phyloP scores from a whole-genome alignment of 1,139 yeast genomes.

The Ogataea hybrid region DNA sequence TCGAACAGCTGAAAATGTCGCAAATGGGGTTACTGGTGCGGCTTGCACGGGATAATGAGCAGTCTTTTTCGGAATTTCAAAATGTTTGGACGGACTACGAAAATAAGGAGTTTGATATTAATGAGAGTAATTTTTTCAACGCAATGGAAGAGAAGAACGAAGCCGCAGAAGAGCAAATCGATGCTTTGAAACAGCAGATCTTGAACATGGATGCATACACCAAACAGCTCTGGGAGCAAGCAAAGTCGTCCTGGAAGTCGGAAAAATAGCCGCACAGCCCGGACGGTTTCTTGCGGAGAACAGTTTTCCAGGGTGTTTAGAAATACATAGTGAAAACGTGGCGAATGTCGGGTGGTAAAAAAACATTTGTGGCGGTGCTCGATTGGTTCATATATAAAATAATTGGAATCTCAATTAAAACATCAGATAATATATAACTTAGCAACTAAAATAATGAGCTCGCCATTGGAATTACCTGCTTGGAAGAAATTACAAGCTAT shows the following conservation, averaged over 20 bases:
- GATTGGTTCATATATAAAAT: not conserved
- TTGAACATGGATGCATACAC: slow-evolving; percentile 27
- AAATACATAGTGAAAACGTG: not conserved
- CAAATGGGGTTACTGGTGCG: slow-evolving; percentile 61
- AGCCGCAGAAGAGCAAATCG: slow-evolving; percentile 40
- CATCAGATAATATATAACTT: not conserved
- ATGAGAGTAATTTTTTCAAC: slow-evolving; percentile 43
- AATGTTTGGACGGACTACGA: slow-evolving; percentile 28
- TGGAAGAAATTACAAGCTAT: slow-evolving; percentile 77
- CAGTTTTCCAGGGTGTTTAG: slow-evolving; percentile 11
- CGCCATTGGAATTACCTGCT: slow-evolving; percentile 71
- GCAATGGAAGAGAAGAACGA: slow-evolving; percentile 39
- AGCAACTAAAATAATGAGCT: slow-evolving; percentile 23
- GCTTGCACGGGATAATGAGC: slow-evolving; percentile 37
- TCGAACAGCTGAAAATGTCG: slow-evolving; percentile 53
- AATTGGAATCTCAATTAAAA: not conserved
- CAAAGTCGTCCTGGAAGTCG: not conserved
- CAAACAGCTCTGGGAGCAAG: slow-evolving; percentile 28
- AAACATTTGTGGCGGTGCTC: slow-evolving; percentile 9
- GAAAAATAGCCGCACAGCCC: slow-evolving; percentile 3
- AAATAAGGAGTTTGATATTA: slow-evolving; percentile 34
- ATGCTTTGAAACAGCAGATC: slow-evolving; percentile 37
- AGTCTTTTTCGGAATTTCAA: slow-evolving; percentile 30
- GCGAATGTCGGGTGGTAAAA: not conserved
- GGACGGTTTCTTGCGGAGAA: slow-evolving; percentile 8